These are phyloP conservation scores for Aspergillus steynii DNA, from an alignment of 495 filamentous ascomycete species.

Conservation along the genomic window DNA sequence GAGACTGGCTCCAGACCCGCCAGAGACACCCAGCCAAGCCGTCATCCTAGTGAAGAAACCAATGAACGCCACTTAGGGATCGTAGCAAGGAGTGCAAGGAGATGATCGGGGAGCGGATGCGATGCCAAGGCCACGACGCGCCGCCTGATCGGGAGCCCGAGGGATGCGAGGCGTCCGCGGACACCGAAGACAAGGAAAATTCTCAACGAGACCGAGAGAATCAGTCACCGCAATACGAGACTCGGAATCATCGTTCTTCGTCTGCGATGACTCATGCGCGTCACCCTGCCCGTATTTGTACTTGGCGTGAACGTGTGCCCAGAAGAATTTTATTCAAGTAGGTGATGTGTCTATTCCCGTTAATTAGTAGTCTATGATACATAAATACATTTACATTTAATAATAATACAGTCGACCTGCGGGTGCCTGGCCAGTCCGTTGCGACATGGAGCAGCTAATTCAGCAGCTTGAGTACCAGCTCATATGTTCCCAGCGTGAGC, in stretches of 20 bases:
- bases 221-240: too few species aligned
- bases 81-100: neutral
- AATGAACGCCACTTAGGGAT: neutral
- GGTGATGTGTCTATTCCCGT: neutral
- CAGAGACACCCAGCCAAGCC: neutral
- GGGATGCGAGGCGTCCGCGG: neutral
- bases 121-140: neutral
- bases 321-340: neutral
- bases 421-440: neutral
- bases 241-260: neutral
- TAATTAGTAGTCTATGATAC: neutral
- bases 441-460: neutral
- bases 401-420: neutral
- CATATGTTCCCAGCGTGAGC: slow-evolving; percentile 92
- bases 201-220: too few species aligned
- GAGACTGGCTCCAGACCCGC: neutral
- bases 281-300: neutral
- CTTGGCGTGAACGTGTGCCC: neutral
- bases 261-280: neutral
- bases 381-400: neutral
- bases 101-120: neutral
- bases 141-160: neutral
- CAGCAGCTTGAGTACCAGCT: slow-evolving; percentile 67
- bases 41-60: neutral
- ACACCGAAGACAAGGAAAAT: neutral